phyloP scores from a whole-genome alignment of 2,329 filamentous ascomycete species.

The Microsporum canis region DNA sequence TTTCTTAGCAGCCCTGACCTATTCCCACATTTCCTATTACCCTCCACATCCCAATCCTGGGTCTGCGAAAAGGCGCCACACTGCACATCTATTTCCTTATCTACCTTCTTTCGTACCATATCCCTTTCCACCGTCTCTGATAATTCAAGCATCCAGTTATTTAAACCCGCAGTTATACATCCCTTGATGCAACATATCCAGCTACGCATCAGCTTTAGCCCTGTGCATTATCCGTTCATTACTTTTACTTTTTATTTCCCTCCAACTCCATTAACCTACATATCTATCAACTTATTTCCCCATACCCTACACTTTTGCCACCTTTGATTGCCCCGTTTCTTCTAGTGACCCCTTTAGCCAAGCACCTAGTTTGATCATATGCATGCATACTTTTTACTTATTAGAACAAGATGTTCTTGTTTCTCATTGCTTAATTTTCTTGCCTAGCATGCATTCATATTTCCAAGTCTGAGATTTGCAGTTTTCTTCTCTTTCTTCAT shows the following conservation, averaged over 20 bases:
- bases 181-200: not conserved
- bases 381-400: not conserved
- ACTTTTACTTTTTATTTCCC: not conserved
- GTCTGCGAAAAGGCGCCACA: not conserved
- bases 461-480: not conserved
- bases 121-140: not conserved
- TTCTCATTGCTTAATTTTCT: not conserved
- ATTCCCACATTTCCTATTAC: not conserved
- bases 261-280: constrained; percentile 3
- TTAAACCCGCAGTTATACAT: not conserved
- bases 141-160: not conserved
- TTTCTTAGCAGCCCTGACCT: not conserved
- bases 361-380: not conserved
- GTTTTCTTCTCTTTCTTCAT: not conserved
- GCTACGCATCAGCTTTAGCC: not conserved
- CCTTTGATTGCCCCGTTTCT: not conserved
- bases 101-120: not conserved
- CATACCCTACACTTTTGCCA: constrained; percentile 5
- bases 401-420: not conserved
- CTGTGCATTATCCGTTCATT: not conserved
- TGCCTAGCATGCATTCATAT: not conserved
- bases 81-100: not conserved
- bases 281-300: not conserved
- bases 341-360: not conserved
- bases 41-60: not conserved